These are phyloP conservation scores for Bipolaris zeicola DNA, from an alignment of 2,329 filamentous ascomycete genomes.

Conservation along the genomic window DNA sequence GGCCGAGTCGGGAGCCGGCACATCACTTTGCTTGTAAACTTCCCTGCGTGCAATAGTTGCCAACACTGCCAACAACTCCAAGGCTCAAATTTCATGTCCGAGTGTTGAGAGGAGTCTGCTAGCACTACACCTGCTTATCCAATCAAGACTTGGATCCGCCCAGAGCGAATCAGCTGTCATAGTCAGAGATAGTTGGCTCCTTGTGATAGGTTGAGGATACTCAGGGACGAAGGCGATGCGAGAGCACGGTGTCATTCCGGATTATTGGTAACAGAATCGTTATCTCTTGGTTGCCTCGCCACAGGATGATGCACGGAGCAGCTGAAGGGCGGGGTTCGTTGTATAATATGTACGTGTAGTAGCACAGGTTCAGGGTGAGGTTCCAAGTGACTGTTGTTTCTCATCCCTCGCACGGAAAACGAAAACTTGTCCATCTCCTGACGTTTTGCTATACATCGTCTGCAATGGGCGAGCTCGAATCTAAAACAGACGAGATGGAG, in stretches of 20 bases:
- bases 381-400: not conserved
- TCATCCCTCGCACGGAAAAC: not conserved
- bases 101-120: not conserved
- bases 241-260: constrained; percentile 1
- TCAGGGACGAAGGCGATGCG: not conserved
- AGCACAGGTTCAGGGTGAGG: constrained; percentile 3
- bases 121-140: not conserved
- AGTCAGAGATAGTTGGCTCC: not conserved
- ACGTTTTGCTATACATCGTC: not conserved
- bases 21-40: constrained; percentile 25
- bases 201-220: not conserved
- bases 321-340: constrained; percentile 9
- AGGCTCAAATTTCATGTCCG: constrained; percentile 8
- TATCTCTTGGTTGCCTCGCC: constrained; percentile 30
- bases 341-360: constrained; percentile 25
- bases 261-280: constrained; percentile 15
- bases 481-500: constrained; percentile 20
- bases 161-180: constrained; percentile 4
- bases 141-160: not conserved
- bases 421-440: not conserved
- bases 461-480: constrained; percentile 27
- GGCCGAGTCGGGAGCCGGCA: constrained; percentile 32
- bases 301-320: constrained; percentile 16
- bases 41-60: constrained; percentile 22
- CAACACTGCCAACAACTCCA: constrained; percentile 29